phyloP scores from a whole-genome alignment of 2,329 filamentous ascomycete genomes.

The Exophiala bonariae region DNA sequence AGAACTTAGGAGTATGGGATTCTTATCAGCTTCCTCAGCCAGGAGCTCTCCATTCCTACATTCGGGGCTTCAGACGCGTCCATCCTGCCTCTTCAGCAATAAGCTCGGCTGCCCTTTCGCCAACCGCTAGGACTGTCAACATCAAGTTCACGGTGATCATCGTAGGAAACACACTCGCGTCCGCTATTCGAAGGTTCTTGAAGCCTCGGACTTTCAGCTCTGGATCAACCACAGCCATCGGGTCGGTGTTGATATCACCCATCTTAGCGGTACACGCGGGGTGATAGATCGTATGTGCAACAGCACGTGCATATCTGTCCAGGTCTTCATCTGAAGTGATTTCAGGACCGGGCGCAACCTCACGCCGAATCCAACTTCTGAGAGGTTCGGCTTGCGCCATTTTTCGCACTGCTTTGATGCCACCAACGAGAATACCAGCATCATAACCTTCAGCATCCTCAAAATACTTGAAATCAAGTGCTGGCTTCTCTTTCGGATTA shows the following conservation, averaged over 20 bases:
- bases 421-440: not conserved
- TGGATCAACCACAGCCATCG: slow-evolving; percentile 25
- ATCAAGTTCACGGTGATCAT: slow-evolving; percentile 76
- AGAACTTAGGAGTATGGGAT: too few species aligned
- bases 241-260: slow-evolving; percentile 13
- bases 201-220: slow-evolving; percentile 27
- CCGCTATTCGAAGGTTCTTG: slow-evolving; percentile 23
- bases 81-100: slow-evolving; percentile 65
- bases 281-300: slow-evolving; percentile 26
- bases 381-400: not conserved
- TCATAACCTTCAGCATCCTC: not conserved
- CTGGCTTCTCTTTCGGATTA: slow-evolving; percentile 22
- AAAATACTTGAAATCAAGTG: slow-evolving; percentile 21
- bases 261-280: slow-evolving; percentile 28
- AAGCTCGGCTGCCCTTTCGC: slow-evolving; percentile 80
- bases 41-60: too few species aligned
- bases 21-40: too few species aligned
- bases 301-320: slow-evolving; percentile 16
- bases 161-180: slow-evolving; percentile 27
- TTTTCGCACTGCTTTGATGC: not conserved
- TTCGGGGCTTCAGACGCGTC: not conserved
- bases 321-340: slow-evolving; percentile 1
- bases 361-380: not conserved
- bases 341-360: not conserved
- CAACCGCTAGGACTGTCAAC: slow-evolving; percentile 81